Base-by-base conservation (phyloP, 352 stramenopile species). In the Globisporangium perplexum region DNA sequence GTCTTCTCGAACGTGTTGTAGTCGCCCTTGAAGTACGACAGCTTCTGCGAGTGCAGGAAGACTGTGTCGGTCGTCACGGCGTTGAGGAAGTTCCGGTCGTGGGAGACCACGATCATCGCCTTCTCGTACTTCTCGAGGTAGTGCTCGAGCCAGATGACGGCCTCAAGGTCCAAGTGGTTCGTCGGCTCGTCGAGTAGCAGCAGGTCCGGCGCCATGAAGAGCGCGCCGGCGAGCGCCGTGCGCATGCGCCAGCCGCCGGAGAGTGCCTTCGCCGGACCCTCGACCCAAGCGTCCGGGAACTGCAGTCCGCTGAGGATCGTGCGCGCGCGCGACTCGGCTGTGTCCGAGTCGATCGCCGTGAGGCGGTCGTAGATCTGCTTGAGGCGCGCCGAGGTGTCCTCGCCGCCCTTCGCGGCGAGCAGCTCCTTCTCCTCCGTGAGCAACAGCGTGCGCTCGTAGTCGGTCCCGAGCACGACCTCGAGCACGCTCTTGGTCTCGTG, bases 111-210 rank as follows among this genome's bases (percentile, higher is more conserved):
- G 50, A 97, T 90, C 65, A 97, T 85, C 46, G 95, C 98, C 70
- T 98, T 96, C 22, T 83, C 68, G 66, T 96, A 97, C 56, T 85
- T 81, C 59, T 92, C 74, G 38, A 97, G 57, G 71, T 97, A 97
- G 50, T 97, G 72, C 63, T 97, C 83, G 28, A 97, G 71, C 88
- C 90, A 97, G 46, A 98, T 88, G 4, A 97, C 88, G 22, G 83
- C 86, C 61, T 97, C 83, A 1, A 97, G 65, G 72, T 99, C 97
- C 62, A 99, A 82, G 70, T 99, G 97, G 81, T 99, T 99, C 14
- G 90, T 98, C 17, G 97, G 97, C 64, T 99, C 97, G 62, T 99
- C 97, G 47, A 99, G 71, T 42, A 99, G 72, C 52, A 99, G 72
- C 59, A 99, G 59, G 59, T 99, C 95, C 4, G 93, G 93, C 57